These are phyloP conservation scores for Trichoderma breve DNA, from an alignment of 2,329 filamentous ascomycete genomes.

Conservation along the genomic window DNA sequence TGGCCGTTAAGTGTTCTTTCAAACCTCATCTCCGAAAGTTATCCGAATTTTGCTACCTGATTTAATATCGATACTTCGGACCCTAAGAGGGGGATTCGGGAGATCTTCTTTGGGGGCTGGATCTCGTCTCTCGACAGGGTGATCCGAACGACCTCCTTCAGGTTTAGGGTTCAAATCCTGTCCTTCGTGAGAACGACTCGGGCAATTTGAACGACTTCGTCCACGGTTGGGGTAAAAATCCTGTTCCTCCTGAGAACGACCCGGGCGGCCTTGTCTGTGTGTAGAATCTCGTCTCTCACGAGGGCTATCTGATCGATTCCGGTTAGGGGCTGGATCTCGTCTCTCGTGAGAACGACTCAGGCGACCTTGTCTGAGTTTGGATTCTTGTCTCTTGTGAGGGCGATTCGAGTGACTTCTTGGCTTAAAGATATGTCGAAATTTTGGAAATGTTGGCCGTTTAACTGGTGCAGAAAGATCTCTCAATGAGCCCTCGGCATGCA, in stretches of 20 bases:
- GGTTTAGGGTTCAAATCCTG: too few relatives aligned
- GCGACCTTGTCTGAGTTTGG: neutral
- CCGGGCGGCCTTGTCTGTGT: neutral
- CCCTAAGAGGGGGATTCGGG: neutral
- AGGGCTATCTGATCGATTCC: neutral
- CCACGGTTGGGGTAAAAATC: neutral
- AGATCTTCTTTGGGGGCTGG: neutral
- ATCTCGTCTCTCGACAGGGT: neutral
- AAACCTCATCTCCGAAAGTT: neutral
- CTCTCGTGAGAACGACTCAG: neutral
- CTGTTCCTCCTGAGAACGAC: neutral
- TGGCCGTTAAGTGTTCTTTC: neutral
- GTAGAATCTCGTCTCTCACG: neutral
- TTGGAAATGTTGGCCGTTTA: neutral
- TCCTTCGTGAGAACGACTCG: too few relatives aligned
- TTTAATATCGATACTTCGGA: neutral
- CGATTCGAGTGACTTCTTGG: neutral
- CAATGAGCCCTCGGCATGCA: too few relatives aligned
- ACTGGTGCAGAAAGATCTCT: neutral
- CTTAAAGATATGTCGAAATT: accelerated
- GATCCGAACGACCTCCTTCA: neutral
- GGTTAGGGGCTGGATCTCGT: neutral
- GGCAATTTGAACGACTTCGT: neutral
- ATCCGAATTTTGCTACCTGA: too few relatives aligned
- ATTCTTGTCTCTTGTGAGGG: neutral